Evolutionary conservation across 345 rosid species (phyloP).

Genomic region (Eucalyptus cloeziana): DNA sequence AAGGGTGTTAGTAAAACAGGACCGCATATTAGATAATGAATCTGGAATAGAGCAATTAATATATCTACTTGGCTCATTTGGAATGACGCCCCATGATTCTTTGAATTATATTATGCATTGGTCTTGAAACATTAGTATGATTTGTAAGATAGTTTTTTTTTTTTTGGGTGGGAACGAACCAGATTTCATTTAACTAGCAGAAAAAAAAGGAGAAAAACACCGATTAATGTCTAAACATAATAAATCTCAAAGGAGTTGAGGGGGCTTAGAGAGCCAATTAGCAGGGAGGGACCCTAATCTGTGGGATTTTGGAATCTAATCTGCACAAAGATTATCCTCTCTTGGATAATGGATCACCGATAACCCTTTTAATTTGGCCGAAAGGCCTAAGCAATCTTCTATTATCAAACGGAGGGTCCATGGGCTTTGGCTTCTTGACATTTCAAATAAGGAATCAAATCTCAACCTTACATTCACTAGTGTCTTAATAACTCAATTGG

Average conservation of each 20-base stretch:
- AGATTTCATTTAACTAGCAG: not conserved
- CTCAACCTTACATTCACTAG: not conserved
- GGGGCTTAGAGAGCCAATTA: not conserved
- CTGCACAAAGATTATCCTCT: not conserved
- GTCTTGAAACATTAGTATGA: not conserved
- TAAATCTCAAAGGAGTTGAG: not conserved
- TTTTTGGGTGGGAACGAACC: not conserved
- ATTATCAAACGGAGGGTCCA: not conserved
- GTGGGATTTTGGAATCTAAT: not conserved
- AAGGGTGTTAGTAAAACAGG: not conserved
- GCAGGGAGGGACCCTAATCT: not conserved
- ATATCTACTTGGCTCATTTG: not conserved
- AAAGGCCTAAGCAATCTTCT: not conserved
- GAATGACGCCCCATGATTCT: not conserved
- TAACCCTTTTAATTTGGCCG: not conserved
- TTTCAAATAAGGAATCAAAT: not conserved
- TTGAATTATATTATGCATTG: not conserved
- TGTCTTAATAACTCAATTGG: not conserved
- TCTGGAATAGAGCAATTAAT: not conserved
- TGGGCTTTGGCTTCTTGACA: not conserved
- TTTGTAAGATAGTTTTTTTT: not conserved
- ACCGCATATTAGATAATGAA: not conserved
- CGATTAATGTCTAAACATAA: accelerated
- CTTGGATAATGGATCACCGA: not conserved
- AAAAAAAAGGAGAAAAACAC: not conserved